Conservation (phyloP, 2,329 filamentous ascomycete genomes). For the Botrytis byssoidea region DNA sequence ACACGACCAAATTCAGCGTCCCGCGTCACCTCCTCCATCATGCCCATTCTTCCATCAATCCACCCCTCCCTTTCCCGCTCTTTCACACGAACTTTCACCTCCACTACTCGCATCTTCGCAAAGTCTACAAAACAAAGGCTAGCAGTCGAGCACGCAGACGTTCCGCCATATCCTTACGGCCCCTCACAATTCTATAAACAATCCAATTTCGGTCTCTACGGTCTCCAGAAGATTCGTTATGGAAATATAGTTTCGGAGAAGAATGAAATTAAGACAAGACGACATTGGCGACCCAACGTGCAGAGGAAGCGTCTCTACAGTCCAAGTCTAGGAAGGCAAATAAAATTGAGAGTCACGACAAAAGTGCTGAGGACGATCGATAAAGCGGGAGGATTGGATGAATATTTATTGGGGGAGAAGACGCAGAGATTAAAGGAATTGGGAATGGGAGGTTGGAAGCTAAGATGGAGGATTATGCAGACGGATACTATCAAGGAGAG, state of each 20-base stretch:
- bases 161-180: conserved; percentile 71
- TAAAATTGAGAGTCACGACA: conserved; percentile 68
- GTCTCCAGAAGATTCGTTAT: conserved; percentile 67
- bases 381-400: conserved; percentile 84
- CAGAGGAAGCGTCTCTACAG: conserved; percentile 65
- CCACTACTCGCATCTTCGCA: conserved; percentile 33
- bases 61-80: conserved; percentile 32
- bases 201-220: conserved; percentile 73
- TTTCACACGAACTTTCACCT: conserved; percentile 39
- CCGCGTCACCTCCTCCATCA: conserved; percentile 21
- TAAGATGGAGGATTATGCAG: conserved; percentile 89
- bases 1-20: neutral
- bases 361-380: conserved; percentile 72
- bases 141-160: conserved; percentile 35
- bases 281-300: conserved; percentile 71
- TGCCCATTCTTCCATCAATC: conserved; percentile 30
- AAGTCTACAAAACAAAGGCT: conserved; percentile 42
- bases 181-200: conserved; percentile 73
- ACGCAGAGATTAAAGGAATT: conserved; percentile 77
- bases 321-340: conserved; percentile 56
- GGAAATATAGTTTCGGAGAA: conserved; percentile 73
- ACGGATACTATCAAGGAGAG: conserved; percentile 63
- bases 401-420: conserved; percentile 84
- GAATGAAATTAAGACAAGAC: conserved; percentile 67
- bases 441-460: conserved; percentile 83